Percentiles rank a stretch among this genome's conserved stretches.
Conservation (phyloP, 495 filamentous ascomycete genomes). For the Diplogelasinospora grovesii region DNA sequence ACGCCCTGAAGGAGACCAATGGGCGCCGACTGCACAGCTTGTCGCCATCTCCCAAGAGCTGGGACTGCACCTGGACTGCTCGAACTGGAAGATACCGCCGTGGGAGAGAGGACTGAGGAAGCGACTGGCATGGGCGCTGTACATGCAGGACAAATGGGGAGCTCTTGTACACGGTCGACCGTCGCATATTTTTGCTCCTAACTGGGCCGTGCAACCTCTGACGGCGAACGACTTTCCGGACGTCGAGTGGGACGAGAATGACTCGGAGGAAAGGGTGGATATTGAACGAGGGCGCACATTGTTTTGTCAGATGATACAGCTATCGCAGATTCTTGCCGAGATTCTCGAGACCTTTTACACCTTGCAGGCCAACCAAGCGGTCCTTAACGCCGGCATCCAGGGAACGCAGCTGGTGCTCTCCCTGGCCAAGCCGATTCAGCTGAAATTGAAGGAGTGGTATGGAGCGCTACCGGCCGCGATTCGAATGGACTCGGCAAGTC, state of each 20-base stretch:
- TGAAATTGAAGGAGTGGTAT: conserved; percentile 80
- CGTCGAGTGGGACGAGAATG: conserved; percentile 47
- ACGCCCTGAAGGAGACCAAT: conserved; percentile 76
- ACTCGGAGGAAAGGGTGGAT: conserved; percentile 54
- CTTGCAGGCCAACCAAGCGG: conserved; percentile 50
- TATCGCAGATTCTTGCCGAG: conserved; percentile 70
- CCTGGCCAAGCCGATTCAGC: conserved; percentile 74
- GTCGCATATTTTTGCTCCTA: conserved; percentile 70
- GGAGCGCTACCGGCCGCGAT: conserved; percentile 55
- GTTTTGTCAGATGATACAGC: conserved; percentile 66
- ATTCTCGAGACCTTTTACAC: conserved; percentile 79
- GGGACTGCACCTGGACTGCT: conserved; percentile 80
- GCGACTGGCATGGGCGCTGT: conserved; percentile 83
- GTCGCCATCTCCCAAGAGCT: conserved; percentile 76
- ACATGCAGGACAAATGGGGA: conserved; percentile 92
- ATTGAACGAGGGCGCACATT: conserved; percentile 61
- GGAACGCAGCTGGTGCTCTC: conserved; percentile 60
- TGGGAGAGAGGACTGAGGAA: conserved; percentile 84
- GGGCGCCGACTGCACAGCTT: conserved; percentile 79
- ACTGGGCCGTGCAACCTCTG: conserved; percentile 75
- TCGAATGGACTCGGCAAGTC: conserved; percentile 57
- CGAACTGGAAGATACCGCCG: conserved; percentile 76
- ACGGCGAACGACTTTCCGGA: conserved; percentile 67
- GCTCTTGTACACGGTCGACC: conserved; percentile 80
- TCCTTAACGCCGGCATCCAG: conserved; percentile 42